Base-by-base conservation (phyloP, 1,284 basidiomycete genomes). In the Austroboletus niveus region DNA sequence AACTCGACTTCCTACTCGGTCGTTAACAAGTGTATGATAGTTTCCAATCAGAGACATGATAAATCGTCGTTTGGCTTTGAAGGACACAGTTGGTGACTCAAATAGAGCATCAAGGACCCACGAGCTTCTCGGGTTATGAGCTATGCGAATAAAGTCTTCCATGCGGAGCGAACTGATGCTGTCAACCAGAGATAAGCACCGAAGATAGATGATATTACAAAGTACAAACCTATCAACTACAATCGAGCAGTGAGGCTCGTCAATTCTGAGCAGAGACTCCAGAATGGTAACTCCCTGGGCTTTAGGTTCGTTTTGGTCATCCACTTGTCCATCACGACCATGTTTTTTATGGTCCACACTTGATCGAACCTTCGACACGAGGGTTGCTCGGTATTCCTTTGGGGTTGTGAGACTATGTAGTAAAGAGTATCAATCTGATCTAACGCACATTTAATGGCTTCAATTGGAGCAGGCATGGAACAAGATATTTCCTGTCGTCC, bases 281-380 rank as follows among this genome's bases (percentile, higher is more conserved):
- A 97, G 72, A 6, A 98, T 70, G 11, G 96, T 68, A 8, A 91
- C 89, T 1, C 94, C 94, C 66, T 94, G 92, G n/a, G 88, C 80
- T 60, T 83, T 90, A 5, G 85, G 83, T 62, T 83, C 84, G 45
- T 79, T 60, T 8, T 71, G 68, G 46, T 72, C 68, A 14, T 69
- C 63, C 35, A 51, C 52, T 59, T 57, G 55, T 54, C 48, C 56
- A 53, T 58, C 57, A 48, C 56, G 60, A 57, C 59, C 59, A 58
- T 45, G 29, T 48, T 52, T 62, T 36, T 46, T 54, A 35, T 20
- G 22, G 24, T 49, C 50, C 3, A 36, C 49, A 12, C 57, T 55
- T 42, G 53, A 47, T 35, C 46, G 47, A 14, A 57, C 52, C 14
- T 45, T 54, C 1, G 59, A 42, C 9, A 52, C 3, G 5, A 49